Base-by-base conservation (phyloP, 441 rosid species). In the Pelargonium australe region DNA sequence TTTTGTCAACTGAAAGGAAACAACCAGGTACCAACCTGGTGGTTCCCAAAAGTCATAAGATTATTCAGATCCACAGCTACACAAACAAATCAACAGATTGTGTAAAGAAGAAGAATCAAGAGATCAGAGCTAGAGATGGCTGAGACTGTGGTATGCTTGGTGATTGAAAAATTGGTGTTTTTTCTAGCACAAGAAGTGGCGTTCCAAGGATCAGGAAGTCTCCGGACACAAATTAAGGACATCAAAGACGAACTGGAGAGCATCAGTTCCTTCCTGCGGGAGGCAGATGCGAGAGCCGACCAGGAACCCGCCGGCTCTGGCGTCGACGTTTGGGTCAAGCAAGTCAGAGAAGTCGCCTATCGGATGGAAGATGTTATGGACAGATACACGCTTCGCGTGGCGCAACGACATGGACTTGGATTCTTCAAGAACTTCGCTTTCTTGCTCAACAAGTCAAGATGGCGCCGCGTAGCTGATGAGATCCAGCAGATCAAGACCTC, bases 351-450 rank as follows among this genome's bases (percentile, higher is more conserved):
- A 17, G 51, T 61, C 13, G 70, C 73, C 2, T 71, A 43, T 20
- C 51, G 45, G 2, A 71, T 74, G 3, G 80, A 77, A 57, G 80
- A 77, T 65, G 66, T 66, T 14, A 60, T 74, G 1, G 69, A 68
- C 28, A 68, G 71, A 62, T 77, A 70, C 72, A 62, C 68, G 57
- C 69, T 73, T 16, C 49, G 7, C 4, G 16, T 63, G 23, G 14
- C 65, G 1, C 68, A 63, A 3, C 63, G 64, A 16, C 11, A 40
- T 1, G 19, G 25, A 23, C 25, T 9, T 10, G 40, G 62, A 14
- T 72, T 53, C 34, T 10, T 65, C 8, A 1, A 2, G 2, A 65
- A 40, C 43, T 1, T 66, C 7, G 60, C 2, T 62, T 8, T 7
- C 31, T 20, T 25, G 23, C n/a, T 65, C n/a, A 40, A 55, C 34